Evolutionary conservation across 352 stramenopile genomes (phyloP).

Genomic region (Globisporangium splendens): DNA sequence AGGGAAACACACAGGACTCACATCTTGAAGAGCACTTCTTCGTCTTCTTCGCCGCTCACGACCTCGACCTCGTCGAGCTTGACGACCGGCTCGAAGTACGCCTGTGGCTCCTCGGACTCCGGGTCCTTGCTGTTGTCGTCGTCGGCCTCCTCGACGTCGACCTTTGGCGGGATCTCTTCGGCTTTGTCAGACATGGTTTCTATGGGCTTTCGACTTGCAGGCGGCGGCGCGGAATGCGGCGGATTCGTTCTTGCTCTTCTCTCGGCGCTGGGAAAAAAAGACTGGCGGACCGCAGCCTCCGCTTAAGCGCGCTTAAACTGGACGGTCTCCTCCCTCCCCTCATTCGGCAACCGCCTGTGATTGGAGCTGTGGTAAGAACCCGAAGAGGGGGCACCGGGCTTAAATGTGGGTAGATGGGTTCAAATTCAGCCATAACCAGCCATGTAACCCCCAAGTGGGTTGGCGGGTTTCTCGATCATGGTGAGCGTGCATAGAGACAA

Average conservation of each 20-base stretch:
- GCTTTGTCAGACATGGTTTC: slow-evolving; percentile 52
- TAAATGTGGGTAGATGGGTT: slow-evolving; percentile 11
- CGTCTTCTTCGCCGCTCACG: slow-evolving; percentile 97
- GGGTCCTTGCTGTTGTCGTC: slow-evolving; percentile 47
- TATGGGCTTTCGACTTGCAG: not conserved
- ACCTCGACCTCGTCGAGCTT: slow-evolving; percentile 94
- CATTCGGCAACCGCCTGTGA: not conserved
- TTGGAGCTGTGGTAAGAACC: not conserved
- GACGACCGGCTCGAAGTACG: slow-evolving; percentile 87
- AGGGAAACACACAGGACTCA: slow-evolving; percentile 21
- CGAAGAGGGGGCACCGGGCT: slow-evolving; percentile 3
- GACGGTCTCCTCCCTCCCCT: not conserved
- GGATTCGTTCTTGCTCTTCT: slow-evolving; percentile 1
- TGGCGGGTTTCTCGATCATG: not conserved
- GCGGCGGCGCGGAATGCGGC: not conserved
- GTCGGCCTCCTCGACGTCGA: slow-evolving; percentile 43
- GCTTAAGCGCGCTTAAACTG: slow-evolving; percentile 33
- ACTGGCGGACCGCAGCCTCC: slow-evolving; percentile 20
- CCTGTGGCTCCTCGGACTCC: slow-evolving; percentile 82
- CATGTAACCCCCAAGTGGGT: slow-evolving; percentile 1
- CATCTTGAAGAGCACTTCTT: slow-evolving; percentile 93
- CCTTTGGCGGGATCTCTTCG: slow-evolving; percentile 66
- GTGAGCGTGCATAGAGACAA: not conserved
- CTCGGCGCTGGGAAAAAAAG: slow-evolving; percentile 16
- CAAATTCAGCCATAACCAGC: not conserved